Evolutionary conservation across 306 rosid genomes (phyloP).

Genomic region (Chamaecrista fasciculata): DNA sequence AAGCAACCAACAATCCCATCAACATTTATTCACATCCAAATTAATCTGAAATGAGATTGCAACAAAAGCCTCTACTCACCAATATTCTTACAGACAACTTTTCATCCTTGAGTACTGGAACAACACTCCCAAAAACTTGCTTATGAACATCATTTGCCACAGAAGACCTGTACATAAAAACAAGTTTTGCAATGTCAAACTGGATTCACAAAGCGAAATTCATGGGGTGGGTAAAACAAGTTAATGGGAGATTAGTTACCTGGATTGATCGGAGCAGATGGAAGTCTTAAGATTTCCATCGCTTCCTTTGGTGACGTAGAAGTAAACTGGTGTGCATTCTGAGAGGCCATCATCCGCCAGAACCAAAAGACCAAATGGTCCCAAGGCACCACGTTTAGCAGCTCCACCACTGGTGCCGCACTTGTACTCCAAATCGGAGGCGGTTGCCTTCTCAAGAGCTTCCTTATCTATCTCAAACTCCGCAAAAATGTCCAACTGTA

Average conservation of each 20-base stretch:
- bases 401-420: constrained; percentile 68
- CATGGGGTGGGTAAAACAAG: background rate
- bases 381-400: constrained; percentile 62
- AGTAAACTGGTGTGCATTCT: constrained; percentile 78
- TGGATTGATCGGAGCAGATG: constrained; percentile 75
- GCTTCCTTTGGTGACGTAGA: constrained; percentile 60
- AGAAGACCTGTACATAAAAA: constrained; percentile 51
- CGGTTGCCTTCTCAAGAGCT: constrained; percentile 44
- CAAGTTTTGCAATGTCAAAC: background rate
- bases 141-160: constrained; percentile 66
- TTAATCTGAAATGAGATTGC: background rate
- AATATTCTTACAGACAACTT: constrained; percentile 61
- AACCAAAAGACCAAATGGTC: constrained; percentile 86
- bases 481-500: constrained; percentile 75
- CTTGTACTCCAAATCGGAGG: constrained; percentile 43
- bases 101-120: constrained; percentile 74
- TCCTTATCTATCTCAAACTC: constrained; percentile 76
- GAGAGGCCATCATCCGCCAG: constrained; percentile 67
- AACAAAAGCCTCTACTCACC: constrained; percentile 44
- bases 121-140: constrained; percentile 53
- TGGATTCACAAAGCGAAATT: background rate
- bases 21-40: background rate
- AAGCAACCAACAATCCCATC: background rate
- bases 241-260: constrained; percentile 34
- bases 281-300: constrained; percentile 56